These are phyloP conservation scores for Ambrosia hybrid DNA, from an alignment of 140 eudicot genomes.

Conservation along the genomic window DNA sequence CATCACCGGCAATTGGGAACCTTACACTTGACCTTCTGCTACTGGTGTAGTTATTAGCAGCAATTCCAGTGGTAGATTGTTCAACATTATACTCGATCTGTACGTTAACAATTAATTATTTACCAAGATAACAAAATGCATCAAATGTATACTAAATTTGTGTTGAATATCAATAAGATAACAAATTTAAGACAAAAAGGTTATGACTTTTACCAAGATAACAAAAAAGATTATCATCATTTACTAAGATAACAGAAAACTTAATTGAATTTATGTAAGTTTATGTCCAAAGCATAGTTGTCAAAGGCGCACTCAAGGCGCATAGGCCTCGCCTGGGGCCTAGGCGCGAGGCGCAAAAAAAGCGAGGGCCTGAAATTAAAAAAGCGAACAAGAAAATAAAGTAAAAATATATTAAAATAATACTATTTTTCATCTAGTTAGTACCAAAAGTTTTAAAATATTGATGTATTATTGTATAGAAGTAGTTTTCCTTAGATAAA, in stretches of 20 bases:
- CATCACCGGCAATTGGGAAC: slow-evolving; percentile 65
- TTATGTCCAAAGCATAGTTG: background rate
- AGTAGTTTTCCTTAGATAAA: too few species aligned
- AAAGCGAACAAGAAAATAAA: too few species aligned
- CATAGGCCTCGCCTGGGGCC: too few species aligned
- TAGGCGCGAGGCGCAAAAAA: too few species aligned
- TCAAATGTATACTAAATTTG: background rate
- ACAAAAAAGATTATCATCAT: slow-evolving; percentile 7
- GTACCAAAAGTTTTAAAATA: too few species aligned
- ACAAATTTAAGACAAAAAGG: background rate
- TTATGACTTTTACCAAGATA: background rate
- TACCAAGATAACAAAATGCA: slow-evolving; percentile 3
- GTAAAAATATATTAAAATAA: too few species aligned
- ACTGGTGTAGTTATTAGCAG: slow-evolving; percentile 35
- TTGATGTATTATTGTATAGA: too few species aligned
- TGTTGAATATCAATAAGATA: background rate
- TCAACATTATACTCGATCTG: slow-evolving; percentile 72
- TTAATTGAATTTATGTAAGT: background rate
- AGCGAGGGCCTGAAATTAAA: too few species aligned
- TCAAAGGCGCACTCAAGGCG: too few species aligned
- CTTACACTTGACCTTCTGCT: slow-evolving; percentile 38
- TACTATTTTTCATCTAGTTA: too few species aligned
- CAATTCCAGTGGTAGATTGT: slow-evolving; percentile 41
- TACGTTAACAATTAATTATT: background rate
- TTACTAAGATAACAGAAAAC: slow-evolving; percentile 9